phyloP scores from a whole-genome alignment of 1,284 basidiomycete species.

The Marasmius sp. region DNA sequence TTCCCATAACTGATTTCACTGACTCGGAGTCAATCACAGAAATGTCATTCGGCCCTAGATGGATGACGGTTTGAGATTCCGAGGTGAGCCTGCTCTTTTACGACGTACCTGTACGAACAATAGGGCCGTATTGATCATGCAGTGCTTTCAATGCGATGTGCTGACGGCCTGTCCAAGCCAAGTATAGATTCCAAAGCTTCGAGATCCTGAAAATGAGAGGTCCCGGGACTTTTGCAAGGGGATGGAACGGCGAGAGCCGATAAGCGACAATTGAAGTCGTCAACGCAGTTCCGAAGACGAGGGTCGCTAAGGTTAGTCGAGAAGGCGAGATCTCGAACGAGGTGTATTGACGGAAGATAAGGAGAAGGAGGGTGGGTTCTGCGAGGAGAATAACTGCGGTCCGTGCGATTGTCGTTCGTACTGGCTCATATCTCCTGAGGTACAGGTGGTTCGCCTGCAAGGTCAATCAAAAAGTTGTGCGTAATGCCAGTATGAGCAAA shows the following conservation, averaged over 20 bases:
- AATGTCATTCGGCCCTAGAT: conserved; percentile 9
- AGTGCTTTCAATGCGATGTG: conserved; percentile 26
- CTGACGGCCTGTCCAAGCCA: conserved; percentile 28
- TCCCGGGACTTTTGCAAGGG: conserved; percentile 40
- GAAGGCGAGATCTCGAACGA: not conserved
- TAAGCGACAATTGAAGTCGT: conserved; percentile 27
- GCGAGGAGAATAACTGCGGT: not conserved
- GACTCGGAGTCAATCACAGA: conserved; percentile 3
- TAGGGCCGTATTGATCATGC: conserved; percentile 38
- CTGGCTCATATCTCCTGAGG: conserved; percentile 3
- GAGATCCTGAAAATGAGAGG: conserved; percentile 33
- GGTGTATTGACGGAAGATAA: not conserved
- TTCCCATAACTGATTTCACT: conserved; percentile 1
- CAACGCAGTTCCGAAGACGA: conserved; percentile 9
- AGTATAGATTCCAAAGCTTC: conserved; percentile 29
- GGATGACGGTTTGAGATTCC: not conserved
- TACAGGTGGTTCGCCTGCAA: conserved; percentile 4
- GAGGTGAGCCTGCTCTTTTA: not conserved
- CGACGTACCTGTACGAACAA: conserved; percentile 36
- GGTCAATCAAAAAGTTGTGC: not conserved
- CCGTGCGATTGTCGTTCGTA: not conserved
- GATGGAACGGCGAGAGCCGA: conserved; percentile 44
- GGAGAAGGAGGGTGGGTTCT: not conserved
- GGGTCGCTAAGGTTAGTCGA: not conserved
- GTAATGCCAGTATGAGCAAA: no score